These are phyloP conservation scores for Sporothrix dimorphospora DNA, from an alignment of 2,329 filamentous ascomycete genomes.

Conservation along the genomic window DNA sequence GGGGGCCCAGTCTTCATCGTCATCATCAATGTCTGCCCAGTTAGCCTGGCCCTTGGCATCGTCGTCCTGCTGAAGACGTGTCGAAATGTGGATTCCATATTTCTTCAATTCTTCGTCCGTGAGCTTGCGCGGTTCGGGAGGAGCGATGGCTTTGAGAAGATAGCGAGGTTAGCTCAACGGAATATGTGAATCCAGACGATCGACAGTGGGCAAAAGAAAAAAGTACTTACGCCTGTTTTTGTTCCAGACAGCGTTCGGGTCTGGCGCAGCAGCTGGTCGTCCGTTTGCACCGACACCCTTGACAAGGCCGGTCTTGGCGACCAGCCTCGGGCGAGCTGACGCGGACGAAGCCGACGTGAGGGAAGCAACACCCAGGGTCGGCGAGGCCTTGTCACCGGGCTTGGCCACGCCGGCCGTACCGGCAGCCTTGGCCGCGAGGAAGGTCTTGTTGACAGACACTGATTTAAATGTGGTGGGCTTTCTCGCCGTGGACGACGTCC, in stretches of 20 bases:
- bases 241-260: slow-evolving; percentile 81
- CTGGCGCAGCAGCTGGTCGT: slow-evolving; percentile 64
- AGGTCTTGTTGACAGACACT: slow-evolving; percentile 83
- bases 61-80: slow-evolving; percentile 73
- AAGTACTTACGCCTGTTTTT: slow-evolving; percentile 74
- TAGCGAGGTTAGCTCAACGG: not conserved
- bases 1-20: slow-evolving; percentile 84
- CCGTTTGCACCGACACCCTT: slow-evolving; percentile 57
- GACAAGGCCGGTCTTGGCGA: slow-evolving; percentile 72
- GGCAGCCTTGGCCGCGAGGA: slow-evolving; percentile 71
- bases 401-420: slow-evolving; percentile 50
- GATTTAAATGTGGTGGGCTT: slow-evolving; percentile 81
- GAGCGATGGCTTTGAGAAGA: slow-evolving; percentile 55
- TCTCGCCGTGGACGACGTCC: slow-evolving; percentile 64
- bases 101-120: slow-evolving; percentile 87
- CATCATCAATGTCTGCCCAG: slow-evolving; percentile 89
- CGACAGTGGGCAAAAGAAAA: not conserved
- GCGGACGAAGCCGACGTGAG: slow-evolving; percentile 51
- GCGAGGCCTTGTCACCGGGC: slow-evolving; percentile 53
- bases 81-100: slow-evolving; percentile 84
- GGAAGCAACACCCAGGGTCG: slow-evolving; percentile 48
- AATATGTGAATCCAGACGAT: too few relatives aligned
- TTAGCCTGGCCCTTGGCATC: slow-evolving; percentile 67
- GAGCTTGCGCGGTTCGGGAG: slow-evolving; percentile 76
- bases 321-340: slow-evolving; percentile 66